Percentiles rank a stretch among this genome's conserved stretches.
Conservation (phyloP, 768 basidiomycete species). For the Neoboletus subvelutipes region DNA sequence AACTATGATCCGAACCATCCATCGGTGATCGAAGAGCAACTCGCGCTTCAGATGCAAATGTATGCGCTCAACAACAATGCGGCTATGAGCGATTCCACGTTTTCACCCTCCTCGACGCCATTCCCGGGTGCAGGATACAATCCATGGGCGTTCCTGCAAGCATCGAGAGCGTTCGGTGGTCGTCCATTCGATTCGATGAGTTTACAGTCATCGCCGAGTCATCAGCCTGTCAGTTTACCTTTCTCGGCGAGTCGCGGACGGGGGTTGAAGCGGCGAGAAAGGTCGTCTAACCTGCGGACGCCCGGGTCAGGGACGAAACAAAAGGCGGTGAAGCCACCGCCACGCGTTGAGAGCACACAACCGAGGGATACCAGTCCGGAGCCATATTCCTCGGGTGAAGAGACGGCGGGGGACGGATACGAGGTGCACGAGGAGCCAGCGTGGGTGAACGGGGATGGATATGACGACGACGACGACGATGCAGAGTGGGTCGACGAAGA, state of each 20-base stretch:
- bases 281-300: slow-evolving; percentile 35
- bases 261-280: slow-evolving; percentile 47
- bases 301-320: slow-evolving; percentile 20
- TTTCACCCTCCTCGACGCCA: slow-evolving; percentile 74
- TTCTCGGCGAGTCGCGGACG: slow-evolving; percentile 45
- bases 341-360: slow-evolving; percentile 79
- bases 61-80: slow-evolving; percentile 71
- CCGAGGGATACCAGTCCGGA: slow-evolving; percentile 81
- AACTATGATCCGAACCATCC: slow-evolving; percentile 45
- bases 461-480: slow-evolving; percentile 31
- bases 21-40: slow-evolving; percentile 60
- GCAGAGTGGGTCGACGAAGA: slow-evolving; percentile 76
- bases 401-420: slow-evolving; percentile 69
- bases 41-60: slow-evolving; percentile 76
- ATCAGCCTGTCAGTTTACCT: slow-evolving; percentile 43
- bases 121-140: slow-evolving; percentile 64
- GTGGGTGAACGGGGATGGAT: slow-evolving; percentile 30
- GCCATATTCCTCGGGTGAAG: slow-evolving; percentile 71
- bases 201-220: slow-evolving; percentile 44
- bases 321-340: slow-evolving; percentile 58
- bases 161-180: slow-evolving; percentile 47
- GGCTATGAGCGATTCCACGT: slow-evolving; percentile 66
- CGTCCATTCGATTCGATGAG: slow-evolving; percentile 52
- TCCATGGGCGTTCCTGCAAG: slow-evolving; percentile 72
- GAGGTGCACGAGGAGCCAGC: slow-evolving; percentile 41